Percentiles rank a stretch among this genome's conserved stretches.
phyloP scores from a whole-genome alignment of 805 yeast species.

The Yamadazyma nakazawae region DNA sequence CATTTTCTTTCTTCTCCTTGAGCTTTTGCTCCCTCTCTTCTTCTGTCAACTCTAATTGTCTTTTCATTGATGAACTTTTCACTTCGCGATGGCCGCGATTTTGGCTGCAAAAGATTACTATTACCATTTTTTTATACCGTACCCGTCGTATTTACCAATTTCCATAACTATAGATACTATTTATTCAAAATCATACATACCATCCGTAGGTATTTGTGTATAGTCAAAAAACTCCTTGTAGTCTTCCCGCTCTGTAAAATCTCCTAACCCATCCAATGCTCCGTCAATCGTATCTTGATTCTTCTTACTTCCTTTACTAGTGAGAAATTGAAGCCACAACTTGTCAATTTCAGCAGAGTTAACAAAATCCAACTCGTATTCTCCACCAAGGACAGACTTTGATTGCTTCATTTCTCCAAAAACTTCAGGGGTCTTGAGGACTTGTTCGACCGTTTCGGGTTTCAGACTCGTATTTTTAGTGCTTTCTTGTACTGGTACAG shows the following conservation, averaged over 20 bases:
- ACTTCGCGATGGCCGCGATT: slow-evolving; percentile 1
- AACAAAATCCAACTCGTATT: slow-evolving; percentile 17
- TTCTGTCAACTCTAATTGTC: slow-evolving; percentile 8
- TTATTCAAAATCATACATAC: slow-evolving; percentile 11
- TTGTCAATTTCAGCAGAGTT: slow-evolving; percentile 30
- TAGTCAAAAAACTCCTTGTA: slow-evolving; percentile 26
- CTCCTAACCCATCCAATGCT: slow-evolving; percentile 1
- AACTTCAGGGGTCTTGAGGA: no score
- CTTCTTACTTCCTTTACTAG: slow-evolving; percentile 9
- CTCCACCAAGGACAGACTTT: no score
- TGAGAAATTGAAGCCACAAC: slow-evolving; percentile 34
- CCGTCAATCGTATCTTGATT: neutral
- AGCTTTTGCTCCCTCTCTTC: slow-evolving; percentile 9
- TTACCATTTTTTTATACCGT: neutral
- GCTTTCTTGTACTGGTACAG: neutral
- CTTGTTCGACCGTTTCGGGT: no score
- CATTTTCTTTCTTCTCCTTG: slow-evolving; percentile 11
- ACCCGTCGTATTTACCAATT: neutral
- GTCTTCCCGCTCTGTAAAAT: neutral
- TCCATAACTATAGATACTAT: neutral
- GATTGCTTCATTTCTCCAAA: no score
- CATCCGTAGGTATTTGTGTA: slow-evolving; percentile 25
- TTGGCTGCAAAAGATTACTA: slow-evolving; percentile 1
- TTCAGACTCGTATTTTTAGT: no score
- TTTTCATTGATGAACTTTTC: slow-evolving; percentile 6